Evolutionary conservation across 2,329 filamentous ascomycete genomes (phyloP), one percentile per base, ranked within the genome.

Genomic region (Cyphellophora attinorum): DNA sequence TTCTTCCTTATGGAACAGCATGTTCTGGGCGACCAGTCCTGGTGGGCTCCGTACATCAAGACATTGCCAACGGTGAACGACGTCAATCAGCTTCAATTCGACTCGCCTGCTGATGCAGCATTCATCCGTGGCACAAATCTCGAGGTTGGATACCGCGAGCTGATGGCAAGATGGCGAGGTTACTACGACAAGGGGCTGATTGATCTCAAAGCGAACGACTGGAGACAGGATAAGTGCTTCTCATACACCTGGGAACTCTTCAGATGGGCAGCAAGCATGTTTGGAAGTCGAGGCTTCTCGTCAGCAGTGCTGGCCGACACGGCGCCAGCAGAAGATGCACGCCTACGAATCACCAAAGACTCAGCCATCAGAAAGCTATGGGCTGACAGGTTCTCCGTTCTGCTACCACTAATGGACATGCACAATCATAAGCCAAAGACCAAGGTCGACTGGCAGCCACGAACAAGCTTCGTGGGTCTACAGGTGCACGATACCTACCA

Each of bases 1-100:
- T 80, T 85, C 56, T 79, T 82, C 43, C 64, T 86, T 5, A 67
- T 82, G 51, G 73, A 78, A 41, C 74, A 86, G 52, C 77, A 75
- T 50, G 61, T 85, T 19, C 56, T 68, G 2, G 72, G 70, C 2
- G 36, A 56, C 2, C 50, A 65, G 2, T 81, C 80, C 0, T 74
- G 72, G 45, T 86, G 81, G 81, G 67, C 62, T 52, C 69, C 76
- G 1, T 86, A 86, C 55, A 72, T 85, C 44, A 58, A 60, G 6
- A 71, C 72, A 0, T 63, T 86, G 1, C 80, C 81, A 1, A 72
- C 75, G 39, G 77, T 78, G 0, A 64, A 68, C 6, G 59, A 74
- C 1, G 69, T 81, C 62, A 64, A 60, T 1, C 66, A 80, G 11
- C 75, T 79, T 4, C 63, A 77, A 1, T 77, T 76, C 46, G 85